These are phyloP conservation scores for Saitozyma sp. DNA, from an alignment of 768 basidiomycete genomes.

Conservation along the genomic window DNA sequence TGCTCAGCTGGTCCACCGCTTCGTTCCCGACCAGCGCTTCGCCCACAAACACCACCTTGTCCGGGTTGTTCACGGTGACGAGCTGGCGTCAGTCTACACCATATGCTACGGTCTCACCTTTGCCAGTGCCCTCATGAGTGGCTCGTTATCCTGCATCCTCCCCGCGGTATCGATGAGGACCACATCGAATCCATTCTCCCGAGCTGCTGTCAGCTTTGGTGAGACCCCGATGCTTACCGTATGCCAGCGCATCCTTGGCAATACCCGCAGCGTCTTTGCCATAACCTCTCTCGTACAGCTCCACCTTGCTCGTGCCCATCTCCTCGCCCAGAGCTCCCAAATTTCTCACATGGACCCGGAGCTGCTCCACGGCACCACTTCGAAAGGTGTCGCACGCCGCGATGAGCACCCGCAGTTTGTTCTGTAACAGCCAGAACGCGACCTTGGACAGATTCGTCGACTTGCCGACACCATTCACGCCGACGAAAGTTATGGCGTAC, in stretches of 20 bases:
- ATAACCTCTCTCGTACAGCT: slow-evolving; percentile 93
- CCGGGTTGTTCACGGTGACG: slow-evolving; percentile 87
- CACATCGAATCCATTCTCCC: slow-evolving; percentile 89
- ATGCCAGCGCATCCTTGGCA: slow-evolving; percentile 87
- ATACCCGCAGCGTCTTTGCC: slow-evolving; percentile 99
- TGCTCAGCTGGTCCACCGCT: slow-evolving; percentile 94
- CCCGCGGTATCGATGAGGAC: slow-evolving; percentile 98
- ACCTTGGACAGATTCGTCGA: slow-evolving; percentile 97
- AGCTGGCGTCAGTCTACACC: slow-evolving; percentile 58
- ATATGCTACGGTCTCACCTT: slow-evolving; percentile 60
- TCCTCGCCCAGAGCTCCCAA: slow-evolving; percentile 74
- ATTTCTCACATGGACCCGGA: slow-evolving; percentile 94
- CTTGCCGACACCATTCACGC: slow-evolving; percentile 98
- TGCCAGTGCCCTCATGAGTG: slow-evolving; percentile 95
- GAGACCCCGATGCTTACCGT: slow-evolving; percentile 61
- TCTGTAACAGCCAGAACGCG: slow-evolving; percentile 98
- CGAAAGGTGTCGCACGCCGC: slow-evolving; percentile 98
- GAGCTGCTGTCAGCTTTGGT: slow-evolving; percentile 57
- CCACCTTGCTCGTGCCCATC: slow-evolving; percentile 67
- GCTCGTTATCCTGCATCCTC: slow-evolving; percentile 99
- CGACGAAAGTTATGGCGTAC: slow-evolving; percentile 93
- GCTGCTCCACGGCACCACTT: slow-evolving; percentile 93
- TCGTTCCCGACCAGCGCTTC: slow-evolving; percentile 98
- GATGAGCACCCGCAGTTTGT: slow-evolving; percentile 86
- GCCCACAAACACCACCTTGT: slow-evolving; percentile 97